These are phyloP conservation scores for Sanghuangporus weigelae DNA, from an alignment of 1,284 basidiomycete species.

Conservation along the genomic window DNA sequence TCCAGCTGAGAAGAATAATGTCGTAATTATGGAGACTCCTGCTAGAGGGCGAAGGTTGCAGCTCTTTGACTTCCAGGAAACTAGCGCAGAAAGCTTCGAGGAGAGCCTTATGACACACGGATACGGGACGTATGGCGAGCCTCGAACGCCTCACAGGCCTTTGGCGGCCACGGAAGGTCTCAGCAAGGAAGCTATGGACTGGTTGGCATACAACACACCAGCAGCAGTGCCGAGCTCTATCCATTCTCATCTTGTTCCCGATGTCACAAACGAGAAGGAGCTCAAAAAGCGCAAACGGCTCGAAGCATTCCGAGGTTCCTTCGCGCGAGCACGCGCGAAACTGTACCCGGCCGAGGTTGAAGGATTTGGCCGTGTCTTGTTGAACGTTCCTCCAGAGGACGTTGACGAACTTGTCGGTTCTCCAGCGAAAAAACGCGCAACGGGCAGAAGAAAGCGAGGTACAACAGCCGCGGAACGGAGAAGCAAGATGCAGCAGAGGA, in stretches of 20 bases:
- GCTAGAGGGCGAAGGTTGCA: slow-evolving; percentile 62
- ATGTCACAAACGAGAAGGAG: slow-evolving; percentile 50
- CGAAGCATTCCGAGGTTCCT: slow-evolving; percentile 47
- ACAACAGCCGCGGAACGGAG: slow-evolving; percentile 20
- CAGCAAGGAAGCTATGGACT: slow-evolving; percentile 30
- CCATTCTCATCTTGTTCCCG: slow-evolving; percentile 7
- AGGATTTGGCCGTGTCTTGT: slow-evolving; percentile 59
- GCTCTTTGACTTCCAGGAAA: slow-evolving; percentile 59
- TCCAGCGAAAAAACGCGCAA: slow-evolving; percentile 30
- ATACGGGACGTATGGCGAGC: slow-evolving; percentile 44
- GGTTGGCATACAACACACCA: slow-evolving; percentile 21
- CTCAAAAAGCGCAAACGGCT: slow-evolving; percentile 56
- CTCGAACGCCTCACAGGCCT: slow-evolving; percentile 24
- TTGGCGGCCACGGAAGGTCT: slow-evolving; percentile 19
- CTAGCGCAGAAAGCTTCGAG: slow-evolving; percentile 76
- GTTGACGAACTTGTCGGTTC: slow-evolving; percentile 21
- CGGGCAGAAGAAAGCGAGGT: slow-evolving; percentile 30
- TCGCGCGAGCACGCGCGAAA: slow-evolving; percentile 27
- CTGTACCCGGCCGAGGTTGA: slow-evolving; percentile 58
- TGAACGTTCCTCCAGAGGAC: slow-evolving; percentile 42
- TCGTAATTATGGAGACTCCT: slow-evolving; percentile 64
- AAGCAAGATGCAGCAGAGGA: neutral
- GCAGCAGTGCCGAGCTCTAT: neutral
- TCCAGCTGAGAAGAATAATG: slow-evolving; percentile 27
- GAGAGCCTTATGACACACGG: slow-evolving; percentile 74